Percentiles rank a stretch among this genome's conserved stretches.
Conservation (phyloP, 2,329 filamentous ascomycete genomes). For the Trematosphaeria pertusa region DNA sequence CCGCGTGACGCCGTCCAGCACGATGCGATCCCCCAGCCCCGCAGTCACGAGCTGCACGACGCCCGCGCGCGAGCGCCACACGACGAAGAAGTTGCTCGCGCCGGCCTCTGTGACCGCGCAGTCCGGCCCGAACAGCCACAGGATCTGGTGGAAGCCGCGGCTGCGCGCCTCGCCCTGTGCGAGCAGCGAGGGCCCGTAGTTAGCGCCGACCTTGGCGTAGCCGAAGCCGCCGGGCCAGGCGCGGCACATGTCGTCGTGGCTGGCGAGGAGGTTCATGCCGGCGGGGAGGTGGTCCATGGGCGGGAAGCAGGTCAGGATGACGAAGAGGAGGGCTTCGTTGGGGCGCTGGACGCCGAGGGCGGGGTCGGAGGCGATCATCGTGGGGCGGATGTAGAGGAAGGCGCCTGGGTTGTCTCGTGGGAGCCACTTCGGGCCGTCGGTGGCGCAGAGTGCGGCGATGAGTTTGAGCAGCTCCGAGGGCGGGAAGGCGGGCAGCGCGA, state of each 20-base stretch:
- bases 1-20: constrained; percentile 88
- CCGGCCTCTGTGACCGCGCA: constrained; percentile 88
- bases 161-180: constrained; percentile 77
- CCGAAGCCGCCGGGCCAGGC: constrained; percentile 95
- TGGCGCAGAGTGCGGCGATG: constrained; percentile 72
- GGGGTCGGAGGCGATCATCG: constrained; percentile 81
- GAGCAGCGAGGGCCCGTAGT: constrained; percentile 85
- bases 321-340: constrained; percentile 84
- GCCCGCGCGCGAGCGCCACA: constrained; percentile 73
- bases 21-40: constrained; percentile 80
- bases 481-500: constrained; percentile 77
- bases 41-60: constrained; percentile 79
- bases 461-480: constrained; percentile 76
- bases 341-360: constrained; percentile 83
- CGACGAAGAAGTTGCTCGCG: constrained; percentile 88
- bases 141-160: constrained; percentile 82
- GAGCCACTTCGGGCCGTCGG: constrained; percentile 81
- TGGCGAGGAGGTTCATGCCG: constrained; percentile 75
- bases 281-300: constrained; percentile 47
- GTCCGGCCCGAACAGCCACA: constrained; percentile 88
- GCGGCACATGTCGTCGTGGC: constrained; percentile 80
- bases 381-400: constrained; percentile 86
- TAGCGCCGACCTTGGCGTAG: constrained; percentile 90
- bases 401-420: constrained; percentile 70
- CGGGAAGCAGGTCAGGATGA: constrained; percentile 66